Conservation (phyloP, 257 asterid genomes). For the Nicotiana undulata region DNA sequence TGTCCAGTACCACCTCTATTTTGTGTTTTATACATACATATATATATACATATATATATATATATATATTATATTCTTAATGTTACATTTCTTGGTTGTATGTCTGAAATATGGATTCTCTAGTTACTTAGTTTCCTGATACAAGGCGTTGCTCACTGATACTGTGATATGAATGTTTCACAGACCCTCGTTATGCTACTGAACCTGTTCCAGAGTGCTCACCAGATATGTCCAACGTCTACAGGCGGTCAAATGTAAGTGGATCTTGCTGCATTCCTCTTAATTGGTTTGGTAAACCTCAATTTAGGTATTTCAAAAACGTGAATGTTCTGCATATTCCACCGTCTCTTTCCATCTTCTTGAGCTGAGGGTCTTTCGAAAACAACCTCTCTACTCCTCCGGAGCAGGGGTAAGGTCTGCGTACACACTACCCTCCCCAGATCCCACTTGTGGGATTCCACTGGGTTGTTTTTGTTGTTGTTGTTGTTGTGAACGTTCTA, state of each 20-base stretch:
- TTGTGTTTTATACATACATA: too few species aligned
- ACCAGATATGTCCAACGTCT: constrained; percentile 32
- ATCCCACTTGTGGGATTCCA: too few species aligned
- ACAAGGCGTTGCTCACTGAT: background rate
- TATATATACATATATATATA: too few species aligned
- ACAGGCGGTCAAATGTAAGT: constrained; percentile 45
- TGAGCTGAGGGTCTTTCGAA: too few species aligned
- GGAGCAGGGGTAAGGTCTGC: too few species aligned
- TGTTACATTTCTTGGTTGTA: background rate
- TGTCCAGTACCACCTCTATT: background rate
- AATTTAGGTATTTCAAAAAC: constrained; percentile 5
- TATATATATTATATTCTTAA: background rate
- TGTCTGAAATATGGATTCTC: background rate
- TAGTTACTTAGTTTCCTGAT: constrained; percentile 1
- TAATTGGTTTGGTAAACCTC: background rate
- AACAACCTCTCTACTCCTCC: too few species aligned
- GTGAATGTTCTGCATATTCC: background rate
- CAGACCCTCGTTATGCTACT: constrained; percentile 42
- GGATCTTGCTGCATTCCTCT: background rate
- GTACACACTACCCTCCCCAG: too few species aligned
- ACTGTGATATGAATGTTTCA: constrained; percentile 14
- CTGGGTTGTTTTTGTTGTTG: too few species aligned
- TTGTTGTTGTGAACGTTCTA: too few species aligned
- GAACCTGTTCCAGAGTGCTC: constrained; percentile 43
- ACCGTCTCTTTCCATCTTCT: too few species aligned